Base-by-base conservation (phyloP, 345 rosid genomes). In the sweet orange (Citrus sinensis) region DNA sequence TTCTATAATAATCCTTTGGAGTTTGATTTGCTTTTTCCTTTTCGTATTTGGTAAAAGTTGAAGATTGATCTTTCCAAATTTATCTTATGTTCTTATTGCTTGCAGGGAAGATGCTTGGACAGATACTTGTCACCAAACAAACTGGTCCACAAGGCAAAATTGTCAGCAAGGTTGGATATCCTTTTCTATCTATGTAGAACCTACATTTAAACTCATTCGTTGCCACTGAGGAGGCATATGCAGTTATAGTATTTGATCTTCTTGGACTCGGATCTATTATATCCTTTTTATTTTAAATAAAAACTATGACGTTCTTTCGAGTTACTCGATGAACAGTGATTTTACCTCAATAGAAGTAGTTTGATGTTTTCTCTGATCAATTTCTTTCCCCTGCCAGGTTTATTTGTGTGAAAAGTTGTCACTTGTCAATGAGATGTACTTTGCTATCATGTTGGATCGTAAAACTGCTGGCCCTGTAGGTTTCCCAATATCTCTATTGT, bases 341-440 rank as follows among this genome's bases (percentile, higher is more conserved):
- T 24, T 73, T 58, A 65, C 25, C 54, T 46, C 19, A 54, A n/a
- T 27, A 35, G 69, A 55, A 37, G 32, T 70, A 55, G 37, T 59
- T 24, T 59, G 24, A 24, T 7, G 64, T 35, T 66, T 13, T 10
- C 24, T 77, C 24, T 51, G 2, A 70, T 65, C 63, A 29, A 73
- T 63, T 56, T 68, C 40, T 51, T 80, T 80, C 78, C 32, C 65
- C 77, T 40, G 61, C 65, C 96, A 97, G 99, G 98, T 97, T 81
- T 97, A 94, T 87, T 80, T 97, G 82, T 94, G 98, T 80, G 87
- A 97, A 80, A 97, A 97, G 86, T 70, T 97, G 80, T 93, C 98
- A 22, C 95, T 97, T 39, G 89, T 90, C 83, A 94, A 97, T 79
- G 99, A 97, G 95, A 97, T 94, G 98, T 97, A 97, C 89, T 94